Percentiles rank a stretch among this genome's conserved stretches.
Conservation (phyloP, 345 rosid genomes). For the Aquilaria sinensis region DNA sequence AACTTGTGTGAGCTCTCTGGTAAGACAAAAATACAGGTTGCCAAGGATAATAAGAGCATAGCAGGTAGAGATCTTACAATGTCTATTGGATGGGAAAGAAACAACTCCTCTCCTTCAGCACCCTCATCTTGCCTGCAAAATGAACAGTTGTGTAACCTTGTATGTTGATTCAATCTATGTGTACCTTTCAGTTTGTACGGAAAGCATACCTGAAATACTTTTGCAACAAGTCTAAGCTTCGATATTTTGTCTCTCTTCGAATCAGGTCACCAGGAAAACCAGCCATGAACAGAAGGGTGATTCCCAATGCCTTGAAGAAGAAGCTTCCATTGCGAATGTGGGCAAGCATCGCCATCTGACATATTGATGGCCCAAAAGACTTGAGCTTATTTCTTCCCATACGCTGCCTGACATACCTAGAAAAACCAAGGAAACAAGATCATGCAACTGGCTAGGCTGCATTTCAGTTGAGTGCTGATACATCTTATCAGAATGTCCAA, state of each 20-base stretch:
- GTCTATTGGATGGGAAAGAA: conserved; percentile 26
- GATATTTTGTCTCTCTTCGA: conserved; percentile 46
- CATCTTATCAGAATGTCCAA: neutral
- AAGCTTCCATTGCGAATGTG: conserved; percentile 48
- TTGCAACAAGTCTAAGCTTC: conserved; percentile 41
- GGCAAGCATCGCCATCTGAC: conserved; percentile 44
- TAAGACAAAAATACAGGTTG: too few relatives aligned
- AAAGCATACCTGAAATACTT: conserved; percentile 46
- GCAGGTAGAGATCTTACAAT: conserved; percentile 21
- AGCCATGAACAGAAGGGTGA: conserved; percentile 57
- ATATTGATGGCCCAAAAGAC: conserved; percentile 48
- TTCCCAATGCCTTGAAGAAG: conserved; percentile 63
- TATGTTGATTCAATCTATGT: neutral
- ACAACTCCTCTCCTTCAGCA: conserved; percentile 40
- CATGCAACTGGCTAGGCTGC: too few relatives aligned
- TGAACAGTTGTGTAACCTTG: neutral
- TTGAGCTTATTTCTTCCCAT: conserved; percentile 65
- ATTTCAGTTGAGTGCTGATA: neutral
- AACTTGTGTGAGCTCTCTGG: neutral
- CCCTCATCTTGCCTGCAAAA: conserved; percentile 44
- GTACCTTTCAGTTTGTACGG: neutral
- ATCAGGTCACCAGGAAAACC: conserved; percentile 47
- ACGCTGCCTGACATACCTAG: conserved; percentile 56
- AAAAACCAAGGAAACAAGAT: conserved; percentile 4
- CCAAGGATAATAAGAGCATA: too few relatives aligned